phyloP scores from a whole-genome alignment of 805 yeast genomes.

The Saccharomycopsis vini region DNA sequence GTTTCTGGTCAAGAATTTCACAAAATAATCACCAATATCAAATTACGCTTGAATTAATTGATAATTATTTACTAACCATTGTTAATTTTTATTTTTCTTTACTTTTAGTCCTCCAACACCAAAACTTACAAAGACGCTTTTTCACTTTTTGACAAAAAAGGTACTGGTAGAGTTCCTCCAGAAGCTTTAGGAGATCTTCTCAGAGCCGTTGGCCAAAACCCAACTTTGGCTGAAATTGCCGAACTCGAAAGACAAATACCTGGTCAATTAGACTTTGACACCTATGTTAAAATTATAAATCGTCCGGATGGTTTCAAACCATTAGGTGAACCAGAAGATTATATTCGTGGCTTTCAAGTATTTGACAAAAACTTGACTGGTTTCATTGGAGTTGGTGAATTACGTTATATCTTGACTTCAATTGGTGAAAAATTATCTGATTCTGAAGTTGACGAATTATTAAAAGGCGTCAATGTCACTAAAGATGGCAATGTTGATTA shows the following conservation, averaged over 20 bases:
- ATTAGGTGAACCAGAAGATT: constrained; percentile 78
- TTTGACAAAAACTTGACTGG: constrained; percentile 96
- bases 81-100: too few relatives aligned
- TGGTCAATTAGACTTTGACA: constrained; percentile 55
- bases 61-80: too few relatives aligned
- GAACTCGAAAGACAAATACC: constrained; percentile 38
- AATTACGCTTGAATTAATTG: too few relatives aligned
- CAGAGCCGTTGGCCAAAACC: constrained; percentile 97
- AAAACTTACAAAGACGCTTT: constrained; percentile 80
- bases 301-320: constrained; percentile 86
- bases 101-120: constrained; percentile 19
- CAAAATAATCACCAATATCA: too few relatives aligned
- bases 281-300: constrained; percentile 66
- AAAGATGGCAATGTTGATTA: constrained; percentile 93
- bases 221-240: constrained; percentile 81
- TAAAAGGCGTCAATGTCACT: constrained; percentile 91
- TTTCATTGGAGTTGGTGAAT: constrained; percentile 93
- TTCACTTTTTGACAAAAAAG: constrained; percentile 92
- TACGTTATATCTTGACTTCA: constrained; percentile 88
- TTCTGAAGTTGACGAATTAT: constrained; percentile 87
- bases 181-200: constrained; percentile 85
- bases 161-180: constrained; percentile 81
- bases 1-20: too few relatives aligned
- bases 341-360: constrained; percentile 89
- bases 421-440: constrained; percentile 91